Evolutionary conservation across 2,329 filamentous ascomycete species (phyloP).

Genomic region (Alternaria solani): DNA sequence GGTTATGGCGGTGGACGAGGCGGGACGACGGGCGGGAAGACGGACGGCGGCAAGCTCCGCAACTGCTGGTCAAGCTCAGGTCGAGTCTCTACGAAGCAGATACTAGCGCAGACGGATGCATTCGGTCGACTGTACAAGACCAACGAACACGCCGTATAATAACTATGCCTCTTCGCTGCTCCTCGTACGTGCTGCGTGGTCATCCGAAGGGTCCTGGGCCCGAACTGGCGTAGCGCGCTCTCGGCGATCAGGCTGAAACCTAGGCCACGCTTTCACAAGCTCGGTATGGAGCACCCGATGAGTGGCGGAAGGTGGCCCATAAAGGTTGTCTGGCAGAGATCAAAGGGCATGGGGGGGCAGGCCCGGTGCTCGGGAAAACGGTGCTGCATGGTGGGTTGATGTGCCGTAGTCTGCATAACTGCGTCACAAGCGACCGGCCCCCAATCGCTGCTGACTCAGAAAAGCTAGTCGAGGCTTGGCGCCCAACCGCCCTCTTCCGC

Average conservation of each 20-base stretch:
- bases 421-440: constrained; percentile 14
- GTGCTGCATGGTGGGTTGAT: constrained; percentile 14
- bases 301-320: constrained; percentile 11
- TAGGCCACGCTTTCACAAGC: constrained; percentile 9
- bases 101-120: constrained; percentile 7
- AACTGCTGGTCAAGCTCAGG: neutral
- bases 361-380: constrained; percentile 18
- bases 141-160: neutral
- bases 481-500: constrained; percentile 8
- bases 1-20: neutral
- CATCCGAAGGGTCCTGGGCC: constrained; percentile 7
- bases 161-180: constrained; percentile 4
- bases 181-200: constrained; percentile 5
- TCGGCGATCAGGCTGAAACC: constrained; percentile 14
- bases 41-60: constrained; percentile 5
- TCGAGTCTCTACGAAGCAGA: neutral
- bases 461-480: constrained; percentile 5
- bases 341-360: constrained; percentile 12
- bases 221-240: constrained; percentile 6
- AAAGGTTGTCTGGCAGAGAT: constrained; percentile 11
- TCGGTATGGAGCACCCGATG: constrained; percentile 4
- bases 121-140: neutral
- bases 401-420: constrained; percentile 13
- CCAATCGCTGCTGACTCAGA: constrained; percentile 12
- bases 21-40: neutral